Percentiles rank a stretch among this genome's conserved stretches.
Conservation (phyloP, 306 rosid species). For the Acacia crassicarpa region DNA sequence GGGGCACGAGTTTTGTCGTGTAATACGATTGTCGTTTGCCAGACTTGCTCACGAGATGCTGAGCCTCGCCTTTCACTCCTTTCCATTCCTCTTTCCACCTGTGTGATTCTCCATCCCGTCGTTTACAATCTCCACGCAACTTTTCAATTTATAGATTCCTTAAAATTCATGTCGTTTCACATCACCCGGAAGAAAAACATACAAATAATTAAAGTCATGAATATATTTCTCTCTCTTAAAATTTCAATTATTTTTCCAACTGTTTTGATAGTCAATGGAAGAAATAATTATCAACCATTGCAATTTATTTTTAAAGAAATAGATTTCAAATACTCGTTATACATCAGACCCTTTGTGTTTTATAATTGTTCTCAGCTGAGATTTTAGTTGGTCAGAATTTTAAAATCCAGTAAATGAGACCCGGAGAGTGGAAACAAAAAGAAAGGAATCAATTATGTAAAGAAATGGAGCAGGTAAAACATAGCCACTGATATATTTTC, state of each 20-base stretch:
- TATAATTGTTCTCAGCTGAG: not conserved
- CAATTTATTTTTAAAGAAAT: too few relatives aligned
- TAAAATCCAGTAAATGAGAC: not conserved
- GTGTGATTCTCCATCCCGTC: not conserved
- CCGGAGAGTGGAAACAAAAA: not conserved
- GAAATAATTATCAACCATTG: not conserved
- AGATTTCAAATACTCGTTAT: not conserved
- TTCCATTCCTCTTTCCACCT: not conserved
- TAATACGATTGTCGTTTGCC: conserved; percentile 17
- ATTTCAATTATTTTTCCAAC: not conserved
- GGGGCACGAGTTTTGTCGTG: conserved; percentile 35
- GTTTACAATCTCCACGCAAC: not conserved
- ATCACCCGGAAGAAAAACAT: not conserved
- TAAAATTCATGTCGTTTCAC: not conserved
- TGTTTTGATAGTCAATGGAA: not conserved
- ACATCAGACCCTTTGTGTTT: not conserved
- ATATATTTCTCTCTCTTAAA: not conserved
- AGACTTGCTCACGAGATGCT: conserved; percentile 31
- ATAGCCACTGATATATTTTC: not conserved
- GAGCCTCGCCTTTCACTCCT: not conserved
- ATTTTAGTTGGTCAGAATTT: not conserved
- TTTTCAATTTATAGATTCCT: not conserved
- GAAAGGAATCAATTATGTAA: not conserved
- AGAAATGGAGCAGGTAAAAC: conserved; percentile 5
- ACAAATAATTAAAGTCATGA: not conserved